Conservation (phyloP, 495 filamentous ascomycete species). For the Penicillium bialowiezense region DNA sequence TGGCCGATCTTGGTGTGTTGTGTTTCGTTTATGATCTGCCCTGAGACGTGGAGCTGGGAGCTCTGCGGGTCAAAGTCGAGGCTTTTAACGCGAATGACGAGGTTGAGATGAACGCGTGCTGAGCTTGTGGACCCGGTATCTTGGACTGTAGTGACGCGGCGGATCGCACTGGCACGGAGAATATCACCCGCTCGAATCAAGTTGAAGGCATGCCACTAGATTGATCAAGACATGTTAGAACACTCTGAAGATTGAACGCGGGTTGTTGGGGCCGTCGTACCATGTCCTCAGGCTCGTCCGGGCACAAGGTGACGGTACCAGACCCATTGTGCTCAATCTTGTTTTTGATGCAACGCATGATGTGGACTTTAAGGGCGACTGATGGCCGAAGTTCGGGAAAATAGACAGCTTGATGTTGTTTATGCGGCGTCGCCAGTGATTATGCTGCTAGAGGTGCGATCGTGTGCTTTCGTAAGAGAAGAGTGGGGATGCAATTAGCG, state of each 20-base stretch:
- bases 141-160: constrained; percentile 67
- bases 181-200: constrained; percentile 78
- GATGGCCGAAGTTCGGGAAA: not conserved
- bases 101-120: constrained; percentile 70
- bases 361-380: not conserved
- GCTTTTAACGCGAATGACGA: constrained; percentile 75
- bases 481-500: not conserved
- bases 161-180: constrained; percentile 77
- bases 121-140: constrained; percentile 73
- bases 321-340: constrained; percentile 74
- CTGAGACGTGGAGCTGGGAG: constrained; percentile 80
- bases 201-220: constrained; percentile 94
- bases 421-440: not conserved
- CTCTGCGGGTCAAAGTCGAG: constrained; percentile 89
- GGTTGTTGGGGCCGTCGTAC: constrained; percentile 39
- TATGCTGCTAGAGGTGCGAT: too few species aligned
- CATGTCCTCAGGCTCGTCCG: constrained; percentile 96
- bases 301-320: constrained; percentile 74
- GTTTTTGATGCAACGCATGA: constrained; percentile 71
- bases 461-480: too few species aligned
- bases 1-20: constrained; percentile 77
- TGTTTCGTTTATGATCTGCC: constrained; percentile 80
- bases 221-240: not conserved
- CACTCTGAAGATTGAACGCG: not conserved
- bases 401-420: not conserved